Base-by-base conservation (phyloP, 2,329 filamentous ascomycete species). In the Arthrobotrys pseudoclavata region DNA sequence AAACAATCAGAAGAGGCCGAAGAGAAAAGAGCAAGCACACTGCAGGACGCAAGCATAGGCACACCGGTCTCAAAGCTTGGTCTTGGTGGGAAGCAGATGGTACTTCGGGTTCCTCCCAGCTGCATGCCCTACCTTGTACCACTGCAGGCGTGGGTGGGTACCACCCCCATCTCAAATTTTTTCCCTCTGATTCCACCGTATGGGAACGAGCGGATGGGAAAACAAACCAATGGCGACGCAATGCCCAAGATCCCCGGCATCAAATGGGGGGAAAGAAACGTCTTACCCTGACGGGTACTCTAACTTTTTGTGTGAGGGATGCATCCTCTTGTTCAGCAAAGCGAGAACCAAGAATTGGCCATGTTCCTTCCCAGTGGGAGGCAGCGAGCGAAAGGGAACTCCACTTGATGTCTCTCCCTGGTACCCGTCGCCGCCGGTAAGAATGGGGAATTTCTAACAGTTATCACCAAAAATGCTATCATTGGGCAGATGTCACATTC, bases 371-470 rank as follows among this genome's bases (percentile, higher is more conserved):
- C 53, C 53, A 40, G 53, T 57, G 45, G 55, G 55, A 60, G 55
- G 31, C 20, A 50, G 53, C 40, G 15, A 42, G 52, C 52, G 69
- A 29, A 37, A 71, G 67, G 67, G 74, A 71, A 77, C 74, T 77
- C 74, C 74, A 77, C 67, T 77, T 67, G 63, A 69, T 62, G 72
- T 70, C 48, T 66, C 74, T 70, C 47, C 74, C 74, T 77, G 31
- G 74, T 71, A 69, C 72, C 72, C 66, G 57, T 50, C 66, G 55
- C 60, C 55, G 55, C 55, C 55, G 55, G 55, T 24, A 62, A 67
- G 67, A 77, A 70, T 77, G 67, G 67, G 60, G 67, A 71, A 77
- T 77, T 77, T 77, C 74, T 77, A 77, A 77, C 42, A 76, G 66
- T 60, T 77, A 77, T 71, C 67, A 77, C 74, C 67, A 77, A 77